Conservation (phyloP, 192 early-diverging fungal species). For the Gryganskiella cystojenkinii region DNA sequence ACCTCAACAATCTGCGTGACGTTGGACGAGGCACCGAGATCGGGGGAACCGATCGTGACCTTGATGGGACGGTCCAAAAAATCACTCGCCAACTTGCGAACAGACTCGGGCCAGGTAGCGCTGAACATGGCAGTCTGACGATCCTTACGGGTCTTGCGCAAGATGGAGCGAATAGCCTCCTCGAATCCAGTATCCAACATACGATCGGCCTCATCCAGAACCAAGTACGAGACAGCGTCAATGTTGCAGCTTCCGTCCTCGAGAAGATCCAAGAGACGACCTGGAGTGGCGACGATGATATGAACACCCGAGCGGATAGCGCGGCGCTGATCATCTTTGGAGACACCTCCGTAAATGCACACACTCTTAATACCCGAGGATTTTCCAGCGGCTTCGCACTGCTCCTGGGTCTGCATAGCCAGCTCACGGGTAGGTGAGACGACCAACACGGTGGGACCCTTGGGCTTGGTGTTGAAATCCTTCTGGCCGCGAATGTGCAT, state of each 20-base stretch:
- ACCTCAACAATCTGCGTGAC: conserved; percentile 94
- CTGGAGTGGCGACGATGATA: conserved; percentile 95
- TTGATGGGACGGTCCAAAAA: conserved; percentile 84
- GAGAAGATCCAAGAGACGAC: conserved; percentile 92
- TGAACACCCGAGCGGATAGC: conserved; percentile 66
- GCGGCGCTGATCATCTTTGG: conserved; percentile 76
- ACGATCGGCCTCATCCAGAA: conserved; percentile 97
- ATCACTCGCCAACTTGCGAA: conserved; percentile 86
- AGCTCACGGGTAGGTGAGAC: conserved; percentile 97
- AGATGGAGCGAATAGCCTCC: conserved; percentile 88
- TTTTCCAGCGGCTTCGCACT: conserved; percentile 75
- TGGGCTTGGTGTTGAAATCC: conserved; percentile 65
- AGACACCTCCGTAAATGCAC: conserved; percentile 92
- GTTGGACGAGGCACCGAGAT: conserved; percentile 87
- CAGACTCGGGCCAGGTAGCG: conserved; percentile 94
- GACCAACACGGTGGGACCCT: conserved; percentile 82
- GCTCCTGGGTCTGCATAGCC: conserved; percentile 94
- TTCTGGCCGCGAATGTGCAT: conserved; percentile 82
- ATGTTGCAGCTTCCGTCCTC: conserved; percentile 85
- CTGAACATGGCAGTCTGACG: conserved; percentile 97
- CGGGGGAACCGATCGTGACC: conserved; percentile 89
- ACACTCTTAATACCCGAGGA: conserved; percentile 71
- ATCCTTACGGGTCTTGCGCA: conserved; percentile 74
- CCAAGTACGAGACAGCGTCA: conserved; percentile 84
- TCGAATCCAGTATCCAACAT: conserved; percentile 98